Percentiles rank a stretch among this genome's conserved stretches.
These are phyloP conservation scores for Lophium mytilinum DNA, from an alignment of 495 filamentous ascomycete genomes.

Conservation along the genomic window DNA sequence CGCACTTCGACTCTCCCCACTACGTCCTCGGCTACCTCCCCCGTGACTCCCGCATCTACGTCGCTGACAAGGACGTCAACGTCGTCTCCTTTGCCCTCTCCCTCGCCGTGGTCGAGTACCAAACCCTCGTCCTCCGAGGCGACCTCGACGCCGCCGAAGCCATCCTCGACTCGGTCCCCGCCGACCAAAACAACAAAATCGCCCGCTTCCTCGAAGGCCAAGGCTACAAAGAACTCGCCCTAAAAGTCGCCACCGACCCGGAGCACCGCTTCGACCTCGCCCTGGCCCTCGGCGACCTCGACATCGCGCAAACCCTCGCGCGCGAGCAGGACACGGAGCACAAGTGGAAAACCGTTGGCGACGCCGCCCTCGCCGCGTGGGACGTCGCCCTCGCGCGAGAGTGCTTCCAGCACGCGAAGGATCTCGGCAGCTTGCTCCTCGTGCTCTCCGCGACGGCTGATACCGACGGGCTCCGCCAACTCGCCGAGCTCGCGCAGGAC, in stretches of 20 bases:
- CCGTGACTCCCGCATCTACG: constrained; percentile 84
- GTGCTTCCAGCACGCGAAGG: constrained; percentile 84
- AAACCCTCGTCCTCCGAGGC: constrained; percentile 89
- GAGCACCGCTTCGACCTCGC: constrained; percentile 97
- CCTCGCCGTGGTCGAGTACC: constrained; percentile 91
- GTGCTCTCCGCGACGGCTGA: constrained; percentile 77
- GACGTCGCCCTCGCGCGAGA: constrained; percentile 80
- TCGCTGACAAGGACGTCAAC: constrained; percentile 90
- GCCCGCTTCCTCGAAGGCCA: constrained; percentile 97
- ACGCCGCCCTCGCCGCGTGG: constrained; percentile 81
- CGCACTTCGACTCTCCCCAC: constrained; percentile 91
- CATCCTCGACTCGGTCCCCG: constrained; percentile 69
- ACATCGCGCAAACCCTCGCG: constrained; percentile 79
- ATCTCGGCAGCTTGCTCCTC: constrained; percentile 80
- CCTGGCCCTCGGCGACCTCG: constrained; percentile 70
- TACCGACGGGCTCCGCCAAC: constrained; percentile 57
- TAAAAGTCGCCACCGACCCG: constrained; percentile 90
- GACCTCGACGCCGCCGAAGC: constrained; percentile 90
- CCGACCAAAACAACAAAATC: constrained; percentile 93
- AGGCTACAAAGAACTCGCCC: constrained; percentile 87
- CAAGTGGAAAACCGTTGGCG: constrained; percentile 94
- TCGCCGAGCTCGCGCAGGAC: constrained; percentile 65
- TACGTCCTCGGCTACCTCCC: constrained; percentile 94
- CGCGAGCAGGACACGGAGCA: constrained; percentile 79
- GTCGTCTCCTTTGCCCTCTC: constrained; percentile 87